phyloP scores from a whole-genome alignment of 345 rosid genomes.

The Citrus trifoliata region DNA sequence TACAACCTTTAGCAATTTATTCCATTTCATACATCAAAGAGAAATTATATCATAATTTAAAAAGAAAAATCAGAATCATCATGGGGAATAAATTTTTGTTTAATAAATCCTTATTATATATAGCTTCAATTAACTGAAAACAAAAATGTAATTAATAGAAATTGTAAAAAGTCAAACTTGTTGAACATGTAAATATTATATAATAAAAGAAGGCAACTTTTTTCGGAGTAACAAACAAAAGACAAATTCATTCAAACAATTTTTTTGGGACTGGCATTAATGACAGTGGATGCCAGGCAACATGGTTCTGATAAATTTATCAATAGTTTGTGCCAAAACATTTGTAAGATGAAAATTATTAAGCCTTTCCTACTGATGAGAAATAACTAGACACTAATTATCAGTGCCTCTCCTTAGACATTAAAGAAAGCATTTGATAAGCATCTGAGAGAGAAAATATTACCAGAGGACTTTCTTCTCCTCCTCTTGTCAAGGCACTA shows the following conservation, averaged over 20 bases:
- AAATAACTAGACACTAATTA: background rate
- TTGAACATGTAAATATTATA: background rate
- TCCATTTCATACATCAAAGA: background rate
- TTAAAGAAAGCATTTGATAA: constrained; percentile 1
- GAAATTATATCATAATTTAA: background rate
- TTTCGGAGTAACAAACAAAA: background rate
- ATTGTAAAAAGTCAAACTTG: background rate
- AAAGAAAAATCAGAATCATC: background rate
- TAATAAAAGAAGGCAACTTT: background rate
- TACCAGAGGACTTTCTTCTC: constrained; percentile 62
- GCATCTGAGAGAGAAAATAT: background rate
- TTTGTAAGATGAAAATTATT: background rate
- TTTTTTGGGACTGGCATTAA: background rate
- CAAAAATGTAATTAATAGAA: background rate
- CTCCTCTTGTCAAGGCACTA: constrained; percentile 79
- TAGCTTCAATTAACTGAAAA: background rate
- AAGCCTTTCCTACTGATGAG: background rate
- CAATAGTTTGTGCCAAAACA: background rate
- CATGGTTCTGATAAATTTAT: background rate
- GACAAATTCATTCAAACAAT: background rate
- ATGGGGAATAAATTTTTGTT: background rate
- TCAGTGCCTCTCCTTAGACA: background rate
- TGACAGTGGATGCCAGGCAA: background rate
- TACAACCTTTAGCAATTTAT: background rate
- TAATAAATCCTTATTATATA: background rate